Percentiles rank a stretch among this genome's conserved stretches.
Evolutionary conservation across 176 grass and related monocot species (phyloP).

Genomic region (Hsuehochloa calcarea): DNA sequence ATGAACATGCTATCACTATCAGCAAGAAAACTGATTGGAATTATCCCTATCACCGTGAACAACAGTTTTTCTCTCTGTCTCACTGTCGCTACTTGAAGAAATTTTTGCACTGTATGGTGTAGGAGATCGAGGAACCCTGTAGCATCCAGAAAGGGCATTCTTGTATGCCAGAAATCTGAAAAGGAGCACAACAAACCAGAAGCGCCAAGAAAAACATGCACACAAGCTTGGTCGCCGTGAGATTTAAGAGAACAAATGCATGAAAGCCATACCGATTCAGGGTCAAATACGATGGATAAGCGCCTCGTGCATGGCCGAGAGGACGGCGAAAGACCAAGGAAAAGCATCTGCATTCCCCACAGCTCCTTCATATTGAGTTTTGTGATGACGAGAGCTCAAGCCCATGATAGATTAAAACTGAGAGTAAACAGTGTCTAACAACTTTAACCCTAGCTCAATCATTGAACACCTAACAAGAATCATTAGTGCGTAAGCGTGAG

Average conservation of each 20-base stretch:
- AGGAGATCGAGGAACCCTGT: conserved; percentile 63
- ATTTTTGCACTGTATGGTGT: conserved; percentile 54
- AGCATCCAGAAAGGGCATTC: conserved; percentile 55
- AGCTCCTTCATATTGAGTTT: conserved; percentile 58
- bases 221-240: neutral
- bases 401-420: no score
- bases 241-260: conserved; percentile 15
- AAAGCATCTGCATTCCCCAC: conserved; percentile 80
- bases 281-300: conserved; percentile 76
- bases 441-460: no score
- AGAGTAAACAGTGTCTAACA: no score
- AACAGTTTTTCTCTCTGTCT: conserved; percentile 64
- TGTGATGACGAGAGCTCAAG: conserved; percentile 67
- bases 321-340: conserved; percentile 90
- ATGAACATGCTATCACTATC: conserved; percentile 72
- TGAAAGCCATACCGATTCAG: conserved; percentile 57
- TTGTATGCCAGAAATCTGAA: conserved; percentile 64
- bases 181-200: conserved; percentile 3
- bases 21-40: conserved; percentile 68
- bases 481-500: no score
- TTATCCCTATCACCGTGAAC: conserved; percentile 48
- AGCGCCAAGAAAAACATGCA: neutral
- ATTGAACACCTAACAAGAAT: no score
- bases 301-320: conserved; percentile 77
- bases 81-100: conserved; percentile 61